Evolutionary conservation across 257 asterid genomes (phyloP), one percentile per base, ranked within the genome.

Genomic region (Solanum clarkiae): DNA sequence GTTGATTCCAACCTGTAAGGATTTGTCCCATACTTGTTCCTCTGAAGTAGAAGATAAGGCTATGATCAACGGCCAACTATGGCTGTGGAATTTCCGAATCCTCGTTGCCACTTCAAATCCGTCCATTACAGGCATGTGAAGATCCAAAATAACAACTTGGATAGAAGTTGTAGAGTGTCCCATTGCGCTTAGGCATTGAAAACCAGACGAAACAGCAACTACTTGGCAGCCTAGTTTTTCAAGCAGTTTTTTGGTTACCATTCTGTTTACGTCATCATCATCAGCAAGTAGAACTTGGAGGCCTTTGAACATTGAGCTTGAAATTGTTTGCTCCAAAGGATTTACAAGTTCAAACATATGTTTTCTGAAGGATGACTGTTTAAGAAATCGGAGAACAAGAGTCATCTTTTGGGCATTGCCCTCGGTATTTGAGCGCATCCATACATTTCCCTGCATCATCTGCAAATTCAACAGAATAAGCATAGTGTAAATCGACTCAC

Each of bases 391-490:
- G 62, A 90, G 89, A 45, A 86, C 54, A 36, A 90, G 87, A 79
- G 87, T 88, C 90, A 88, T 88, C 65, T 84, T 85, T n/a, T 86
- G 90, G 29, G 88, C 86, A 9, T 47, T 85, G 9, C 91, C 90
- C 15, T 44, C 63, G 32, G 91, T 86, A 87, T 88, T 88, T 7
- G 88, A 71, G 16, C 89, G 89, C 84, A 87, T 84, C 90, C 90
- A 90, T 84, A 90, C 85, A 47, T 86, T 87, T 56, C 92, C 92
- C 84, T 90, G 92, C 92, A 90, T 85, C 91, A 90, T 88, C 92
- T 90, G 91, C 86, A 70, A 70, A 70, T 70, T 70, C 9, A 40
- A 70, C 54, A 70, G 80, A 70, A 18, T 18, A 70, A 70, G 54
- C 54, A 11, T 2, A 40, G 15, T 10, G 36, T n/a, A 42, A 40